phyloP scores from a whole-genome alignment of 345 rosid species.

The Populus pruinosa region DNA sequence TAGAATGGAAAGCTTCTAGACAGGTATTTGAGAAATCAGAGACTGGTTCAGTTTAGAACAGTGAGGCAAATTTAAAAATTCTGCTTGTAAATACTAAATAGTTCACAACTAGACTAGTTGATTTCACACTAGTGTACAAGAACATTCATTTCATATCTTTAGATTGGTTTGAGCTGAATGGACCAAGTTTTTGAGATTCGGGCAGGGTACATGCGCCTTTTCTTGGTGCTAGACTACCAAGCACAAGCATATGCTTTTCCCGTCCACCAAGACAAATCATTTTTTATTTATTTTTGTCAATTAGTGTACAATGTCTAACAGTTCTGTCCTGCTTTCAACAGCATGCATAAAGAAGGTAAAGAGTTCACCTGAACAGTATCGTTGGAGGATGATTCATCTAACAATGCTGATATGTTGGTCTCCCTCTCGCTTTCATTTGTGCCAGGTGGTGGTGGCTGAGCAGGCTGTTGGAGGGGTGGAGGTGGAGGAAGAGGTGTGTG shows the following conservation, averaged over 20 bases:
- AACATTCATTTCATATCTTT: background rate
- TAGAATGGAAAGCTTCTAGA: background rate
- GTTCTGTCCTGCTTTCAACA: background rate
- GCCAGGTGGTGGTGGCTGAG: slow-evolving; percentile 64
- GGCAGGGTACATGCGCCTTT: background rate
- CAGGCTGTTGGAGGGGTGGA: slow-evolving; percentile 54
- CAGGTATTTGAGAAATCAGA: background rate
- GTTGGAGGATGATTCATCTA: slow-evolving; percentile 45
- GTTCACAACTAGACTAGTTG: background rate
- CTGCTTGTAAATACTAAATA: background rate
- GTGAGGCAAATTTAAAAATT: background rate
- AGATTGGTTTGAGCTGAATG: background rate
- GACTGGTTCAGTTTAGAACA: background rate
- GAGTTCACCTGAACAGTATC: slow-evolving; percentile 48
- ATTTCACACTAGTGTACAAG: background rate
- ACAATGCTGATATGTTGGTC: slow-evolving; percentile 31
- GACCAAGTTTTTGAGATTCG: background rate
- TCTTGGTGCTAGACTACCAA: background rate
- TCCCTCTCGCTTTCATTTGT: slow-evolving; percentile 40
- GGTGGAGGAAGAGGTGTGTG: slow-evolving; percentile 64
- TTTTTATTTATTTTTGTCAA: background rate
- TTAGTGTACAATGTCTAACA: background rate
- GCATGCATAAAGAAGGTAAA: background rate
- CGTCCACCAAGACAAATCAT: background rate
- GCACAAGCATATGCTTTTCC: background rate